Percentiles rank a stretch among this genome's conserved stretches.
phyloP scores from a whole-genome alignment of 108 stramenopile species.

The Cylindrotheca closterium region DNA sequence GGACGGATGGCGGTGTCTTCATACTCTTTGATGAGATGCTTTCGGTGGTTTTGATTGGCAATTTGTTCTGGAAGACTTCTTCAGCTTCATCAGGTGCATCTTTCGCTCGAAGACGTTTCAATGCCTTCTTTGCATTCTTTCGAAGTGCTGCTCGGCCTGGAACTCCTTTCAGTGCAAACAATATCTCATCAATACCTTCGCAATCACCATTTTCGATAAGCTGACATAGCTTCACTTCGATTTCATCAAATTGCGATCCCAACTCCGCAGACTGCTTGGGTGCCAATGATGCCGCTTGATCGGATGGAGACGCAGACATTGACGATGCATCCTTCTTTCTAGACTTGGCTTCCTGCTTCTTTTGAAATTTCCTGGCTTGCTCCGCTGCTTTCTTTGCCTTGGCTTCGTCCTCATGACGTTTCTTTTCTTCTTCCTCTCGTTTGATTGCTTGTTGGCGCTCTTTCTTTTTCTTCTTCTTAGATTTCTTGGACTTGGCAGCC shows the following conservation, averaged over 20 bases:
- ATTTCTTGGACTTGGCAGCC: constrained; percentile 36
- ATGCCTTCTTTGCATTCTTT: constrained; percentile 90
- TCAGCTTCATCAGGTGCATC: constrained; percentile 8
- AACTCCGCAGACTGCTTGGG: neutral
- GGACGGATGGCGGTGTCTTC: no score
- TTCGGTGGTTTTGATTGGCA: neutral
- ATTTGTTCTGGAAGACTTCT: neutral
- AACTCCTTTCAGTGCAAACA: constrained; percentile 75
- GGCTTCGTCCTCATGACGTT: constrained; percentile 19
- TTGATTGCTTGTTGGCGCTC: constrained; percentile 59
- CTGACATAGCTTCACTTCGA: constrained; percentile 46
- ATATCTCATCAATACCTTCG: constrained; percentile 71
- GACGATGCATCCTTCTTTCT: neutral
- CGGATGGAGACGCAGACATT: neutral
- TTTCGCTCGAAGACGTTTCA: constrained; percentile 61
- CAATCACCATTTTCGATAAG: constrained; percentile 59
- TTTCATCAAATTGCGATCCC: constrained; percentile 22
- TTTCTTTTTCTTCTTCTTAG: constrained; percentile 84
- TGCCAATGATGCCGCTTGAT: neutral
- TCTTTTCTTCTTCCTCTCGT: constrained; percentile 45
- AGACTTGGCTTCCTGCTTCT: neutral
- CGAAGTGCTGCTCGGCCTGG: constrained; percentile 81
- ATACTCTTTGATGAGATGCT: no score
- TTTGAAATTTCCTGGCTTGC: constrained; percentile 1
- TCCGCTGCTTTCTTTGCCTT: constrained; percentile 18